Evolutionary conservation across 495 filamentous ascomycete species (phyloP).

Genomic region (Podospora pseudoanserina): DNA sequence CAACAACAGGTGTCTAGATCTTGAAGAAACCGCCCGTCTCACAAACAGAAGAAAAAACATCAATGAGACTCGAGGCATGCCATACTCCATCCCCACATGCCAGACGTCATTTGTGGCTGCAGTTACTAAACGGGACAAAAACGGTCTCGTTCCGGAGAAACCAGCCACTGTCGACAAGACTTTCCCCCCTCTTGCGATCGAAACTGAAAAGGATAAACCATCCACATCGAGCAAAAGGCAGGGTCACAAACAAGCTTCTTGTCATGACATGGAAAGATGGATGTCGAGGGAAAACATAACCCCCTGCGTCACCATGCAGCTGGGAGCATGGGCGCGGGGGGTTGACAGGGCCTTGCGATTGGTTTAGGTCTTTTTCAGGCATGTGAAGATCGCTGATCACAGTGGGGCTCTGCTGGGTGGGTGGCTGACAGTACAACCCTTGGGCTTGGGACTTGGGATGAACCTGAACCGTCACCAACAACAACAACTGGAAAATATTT

Average conservation of each 20-base stretch:
- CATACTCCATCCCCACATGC: neutral
- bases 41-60: neutral
- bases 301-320: constrained; percentile 7
- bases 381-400: constrained; percentile 13
- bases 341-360: neutral
- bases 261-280: neutral
- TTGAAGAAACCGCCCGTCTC: neutral
- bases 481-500: neutral
- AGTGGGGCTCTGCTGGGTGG: neutral
- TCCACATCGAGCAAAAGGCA: neutral
- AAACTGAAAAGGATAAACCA: neutral
- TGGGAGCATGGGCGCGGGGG: neutral
- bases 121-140: neutral
- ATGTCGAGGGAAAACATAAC: neutral
- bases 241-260: constrained; percentile 8
- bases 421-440: neutral
- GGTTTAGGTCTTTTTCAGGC: neutral
- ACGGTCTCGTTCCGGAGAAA: neutral
- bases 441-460: neutral
- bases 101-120: constrained; percentile 1
- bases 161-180: neutral
- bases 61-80: neutral
- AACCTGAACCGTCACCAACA: neutral
- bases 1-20: neutral
- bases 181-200: neutral